These are phyloP conservation scores for Saturnispora galanensis DNA, from an alignment of 805 yeast species.

Conservation along the genomic window DNA sequence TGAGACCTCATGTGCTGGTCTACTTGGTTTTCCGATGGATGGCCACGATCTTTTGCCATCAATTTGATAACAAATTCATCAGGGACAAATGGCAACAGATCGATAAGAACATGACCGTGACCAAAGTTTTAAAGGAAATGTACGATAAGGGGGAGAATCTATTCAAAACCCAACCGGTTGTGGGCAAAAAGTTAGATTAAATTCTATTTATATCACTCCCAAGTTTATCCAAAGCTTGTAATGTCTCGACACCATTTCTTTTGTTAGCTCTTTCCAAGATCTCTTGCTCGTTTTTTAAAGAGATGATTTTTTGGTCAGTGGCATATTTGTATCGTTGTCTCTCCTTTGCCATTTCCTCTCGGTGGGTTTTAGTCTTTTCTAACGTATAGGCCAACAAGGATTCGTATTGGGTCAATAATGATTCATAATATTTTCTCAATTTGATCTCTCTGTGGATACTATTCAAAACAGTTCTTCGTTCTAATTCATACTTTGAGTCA, in stretches of 20 bases:
- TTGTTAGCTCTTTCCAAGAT: background rate
- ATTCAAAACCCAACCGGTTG: background rate
- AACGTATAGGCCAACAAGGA: slow-evolving; percentile 12
- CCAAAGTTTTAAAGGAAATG: slow-evolving; percentile 16
- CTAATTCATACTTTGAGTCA: slow-evolving; percentile 3
- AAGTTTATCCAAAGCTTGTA: slow-evolving; percentile 2
- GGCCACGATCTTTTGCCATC: slow-evolving; percentile 9
- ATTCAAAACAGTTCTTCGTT: slow-evolving; percentile 1
- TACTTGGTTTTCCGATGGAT: slow-evolving; percentile 17
- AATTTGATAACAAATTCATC: slow-evolving; percentile 17
- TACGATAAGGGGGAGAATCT: slow-evolving; percentile 14
- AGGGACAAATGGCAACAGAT: slow-evolving; percentile 22
- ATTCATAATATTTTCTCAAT: slow-evolving; percentile 9
- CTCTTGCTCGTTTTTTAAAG: slow-evolving; percentile 1
- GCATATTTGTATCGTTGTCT: slow-evolving; percentile 17
- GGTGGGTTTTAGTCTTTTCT: slow-evolving; percentile 17
- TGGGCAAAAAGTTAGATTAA: background rate
- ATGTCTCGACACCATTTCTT: background rate
- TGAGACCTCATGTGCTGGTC: slow-evolving; percentile 17
- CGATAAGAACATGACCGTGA: slow-evolving; percentile 21
- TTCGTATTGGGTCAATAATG: slow-evolving; percentile 10
- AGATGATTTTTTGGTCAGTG: background rate
- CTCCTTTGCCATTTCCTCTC: slow-evolving; percentile 26
- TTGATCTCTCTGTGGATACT: slow-evolving; percentile 9
- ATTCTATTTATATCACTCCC: background rate